Conservation (phyloP, 2,329 filamentous ascomycete genomes). For the Clarireedia sp. region DNA sequence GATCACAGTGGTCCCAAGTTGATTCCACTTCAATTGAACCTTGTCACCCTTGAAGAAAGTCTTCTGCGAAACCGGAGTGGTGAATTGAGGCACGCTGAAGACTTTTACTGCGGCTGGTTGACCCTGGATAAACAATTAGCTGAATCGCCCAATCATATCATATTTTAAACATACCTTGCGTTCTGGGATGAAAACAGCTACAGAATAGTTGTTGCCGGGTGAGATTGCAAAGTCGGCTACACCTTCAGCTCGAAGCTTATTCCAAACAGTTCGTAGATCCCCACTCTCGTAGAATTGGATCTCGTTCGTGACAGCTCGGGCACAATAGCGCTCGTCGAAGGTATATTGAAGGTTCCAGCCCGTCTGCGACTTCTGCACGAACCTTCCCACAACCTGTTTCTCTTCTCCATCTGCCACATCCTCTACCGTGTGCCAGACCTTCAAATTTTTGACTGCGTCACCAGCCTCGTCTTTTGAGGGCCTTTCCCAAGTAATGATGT, state of each 20-base stretch:
- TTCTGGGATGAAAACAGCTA: slow-evolving; percentile 93
- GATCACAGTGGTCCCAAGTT: slow-evolving; percentile 80
- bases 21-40: slow-evolving; percentile 97
- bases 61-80: slow-evolving; percentile 81
- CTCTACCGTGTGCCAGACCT: slow-evolving; percentile 85
- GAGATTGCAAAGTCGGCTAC: slow-evolving; percentile 84
- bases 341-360: slow-evolving; percentile 98
- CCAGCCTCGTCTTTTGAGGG: slow-evolving; percentile 87
- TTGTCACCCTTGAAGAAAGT: slow-evolving; percentile 99
- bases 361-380: slow-evolving; percentile 91
- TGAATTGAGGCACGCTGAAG: slow-evolving; percentile 86
- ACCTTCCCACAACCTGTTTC: slow-evolving; percentile 73
- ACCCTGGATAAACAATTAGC: slow-evolving; percentile 48
- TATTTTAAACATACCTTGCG: slow-evolving; percentile 60
- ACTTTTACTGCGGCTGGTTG: slow-evolving; percentile 91
- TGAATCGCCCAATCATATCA: neutral
- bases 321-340: slow-evolving; percentile 85
- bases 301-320: slow-evolving; percentile 90
- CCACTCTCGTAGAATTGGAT: slow-evolving; percentile 93
- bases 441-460: slow-evolving; percentile 91
- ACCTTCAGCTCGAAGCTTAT: slow-evolving; percentile 88
- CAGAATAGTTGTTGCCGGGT: slow-evolving; percentile 80
- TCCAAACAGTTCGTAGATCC: slow-evolving; percentile 82
- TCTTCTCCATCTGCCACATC: slow-evolving; percentile 43
- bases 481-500: slow-evolving; percentile 94